Conservation (phyloP, 129 eudicot species). For the Artemisia tridentata region DNA sequence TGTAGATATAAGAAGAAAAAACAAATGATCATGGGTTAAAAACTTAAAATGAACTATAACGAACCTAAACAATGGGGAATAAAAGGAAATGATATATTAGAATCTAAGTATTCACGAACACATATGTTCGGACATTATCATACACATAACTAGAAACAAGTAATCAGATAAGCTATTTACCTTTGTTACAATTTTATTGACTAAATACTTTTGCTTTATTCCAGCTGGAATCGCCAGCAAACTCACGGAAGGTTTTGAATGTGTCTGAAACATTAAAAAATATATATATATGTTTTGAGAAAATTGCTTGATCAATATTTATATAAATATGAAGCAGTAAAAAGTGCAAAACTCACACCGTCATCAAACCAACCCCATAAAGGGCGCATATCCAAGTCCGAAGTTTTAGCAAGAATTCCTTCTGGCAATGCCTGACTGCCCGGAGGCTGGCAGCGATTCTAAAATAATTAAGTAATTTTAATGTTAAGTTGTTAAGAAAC, state of each 20-base stretch:
- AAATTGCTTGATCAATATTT: background rate
- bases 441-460: constrained; percentile 69
- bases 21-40: background rate
- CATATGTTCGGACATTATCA: background rate
- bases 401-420: constrained; percentile 66
- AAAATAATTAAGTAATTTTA: constrained; percentile 18
- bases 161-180: constrained; percentile 28
- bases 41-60: background rate
- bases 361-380: constrained; percentile 53
- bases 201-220: constrained; percentile 70
- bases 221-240: constrained; percentile 90
- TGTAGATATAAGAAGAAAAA: background rate
- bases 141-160: background rate
- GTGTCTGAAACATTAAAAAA: constrained; percentile 31
- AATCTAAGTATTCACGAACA: background rate
- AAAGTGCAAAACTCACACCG: constrained; percentile 18
- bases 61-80: background rate
- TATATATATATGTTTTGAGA: background rate
- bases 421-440: constrained; percentile 73
- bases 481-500: constrained; percentile 10
- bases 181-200: constrained; percentile 63
- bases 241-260: constrained; percentile 34
- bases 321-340: background rate
- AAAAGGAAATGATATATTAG: too few species aligned
- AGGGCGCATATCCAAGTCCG: constrained; percentile 76